These are phyloP conservation scores for Claviceps fusiformis DNA, from an alignment of 2,329 filamentous ascomycete species.

Conservation along the genomic window DNA sequence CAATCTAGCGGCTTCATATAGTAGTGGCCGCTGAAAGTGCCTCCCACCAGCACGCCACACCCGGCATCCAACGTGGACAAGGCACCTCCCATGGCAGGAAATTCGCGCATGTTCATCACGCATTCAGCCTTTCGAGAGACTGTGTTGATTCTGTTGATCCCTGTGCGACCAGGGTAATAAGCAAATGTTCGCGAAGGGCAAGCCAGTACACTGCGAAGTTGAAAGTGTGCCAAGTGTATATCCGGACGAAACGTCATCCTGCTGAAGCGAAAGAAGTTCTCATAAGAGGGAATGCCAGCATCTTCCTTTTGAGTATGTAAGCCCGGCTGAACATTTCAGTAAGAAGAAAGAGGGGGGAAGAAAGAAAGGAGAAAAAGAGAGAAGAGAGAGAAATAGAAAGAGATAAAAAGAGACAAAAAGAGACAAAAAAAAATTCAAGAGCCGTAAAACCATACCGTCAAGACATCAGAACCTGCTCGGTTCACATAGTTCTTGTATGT, in stretches of 20 bases:
- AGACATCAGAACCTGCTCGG: conserved; percentile 29
- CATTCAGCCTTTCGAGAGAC: conserved; percentile 30
- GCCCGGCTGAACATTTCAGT: not conserved
- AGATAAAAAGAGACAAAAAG: not conserved
- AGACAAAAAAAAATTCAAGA: not conserved
- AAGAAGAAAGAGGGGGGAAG: too few relatives aligned
- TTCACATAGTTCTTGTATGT: conserved; percentile 49
- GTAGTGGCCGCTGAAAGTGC: conserved; percentile 45
- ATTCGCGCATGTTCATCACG: conserved; percentile 29
- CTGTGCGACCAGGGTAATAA: conserved; percentile 40
- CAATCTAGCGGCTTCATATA: conserved; percentile 32
- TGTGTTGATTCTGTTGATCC: conserved; percentile 39
- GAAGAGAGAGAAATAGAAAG: too few relatives aligned
- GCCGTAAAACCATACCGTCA: conserved; percentile 28
- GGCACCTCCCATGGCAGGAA: conserved; percentile 22
- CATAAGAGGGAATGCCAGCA: conserved; percentile 21
- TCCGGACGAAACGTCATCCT: conserved; percentile 41
- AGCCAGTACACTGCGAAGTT: conserved; percentile 49
- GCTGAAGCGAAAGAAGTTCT: conserved; percentile 45
- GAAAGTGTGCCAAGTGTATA: conserved; percentile 48
- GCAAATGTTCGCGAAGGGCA: conserved; percentile 39
- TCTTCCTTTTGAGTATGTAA: conserved; percentile 7
- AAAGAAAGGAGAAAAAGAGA: not conserved
- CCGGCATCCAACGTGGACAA: conserved; percentile 38
- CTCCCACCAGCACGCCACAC: conserved; percentile 43